A percentile compares a stretch with the other conserved stretches of the same genome.
These are phyloP conservation scores for Aspergillus cavernicola DNA, from an alignment of 495 filamentous ascomycete species.

Conservation along the genomic window DNA sequence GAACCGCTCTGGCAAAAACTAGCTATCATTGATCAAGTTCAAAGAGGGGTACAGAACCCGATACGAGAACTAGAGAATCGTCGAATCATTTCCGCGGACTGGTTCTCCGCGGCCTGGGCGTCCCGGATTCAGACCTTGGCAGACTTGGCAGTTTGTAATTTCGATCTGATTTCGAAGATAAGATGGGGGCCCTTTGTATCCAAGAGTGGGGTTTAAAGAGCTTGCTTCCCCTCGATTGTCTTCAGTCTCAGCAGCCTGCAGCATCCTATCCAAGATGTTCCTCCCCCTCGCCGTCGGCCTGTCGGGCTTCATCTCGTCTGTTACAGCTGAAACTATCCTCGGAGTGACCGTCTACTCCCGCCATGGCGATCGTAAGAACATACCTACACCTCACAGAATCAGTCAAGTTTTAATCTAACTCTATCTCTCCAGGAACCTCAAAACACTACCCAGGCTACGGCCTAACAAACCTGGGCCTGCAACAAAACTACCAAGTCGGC, in stretches of 20 bases:
- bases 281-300: neutral
- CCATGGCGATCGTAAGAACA: slow-evolving; percentile 47
- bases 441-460: slow-evolving; percentile 38
- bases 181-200: neutral
- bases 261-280: neutral
- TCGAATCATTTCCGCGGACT: neutral
- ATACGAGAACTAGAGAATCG: neutral
- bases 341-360: slow-evolving; percentile 53
- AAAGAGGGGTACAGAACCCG: neutral
- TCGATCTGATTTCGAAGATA: neutral
- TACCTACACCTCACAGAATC: too few relatives aligned
- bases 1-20: too few relatives aligned
- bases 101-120: neutral
- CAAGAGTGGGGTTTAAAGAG: neutral
- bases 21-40: too few relatives aligned
- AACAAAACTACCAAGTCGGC: slow-evolving; percentile 54
- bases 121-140: neutral
- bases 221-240: too few relatives aligned
- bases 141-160: neutral
- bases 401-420: too few relatives aligned
- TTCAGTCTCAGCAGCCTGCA: too few relatives aligned
- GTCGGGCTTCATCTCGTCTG: neutral
- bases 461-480: slow-evolving; percentile 52
- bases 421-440: slow-evolving; percentile 25
- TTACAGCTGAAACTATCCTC: slow-evolving; percentile 45